These are phyloP conservation scores for Fraxinus velutina DNA, from an alignment of 305 asterid species.

Conservation along the genomic window DNA sequence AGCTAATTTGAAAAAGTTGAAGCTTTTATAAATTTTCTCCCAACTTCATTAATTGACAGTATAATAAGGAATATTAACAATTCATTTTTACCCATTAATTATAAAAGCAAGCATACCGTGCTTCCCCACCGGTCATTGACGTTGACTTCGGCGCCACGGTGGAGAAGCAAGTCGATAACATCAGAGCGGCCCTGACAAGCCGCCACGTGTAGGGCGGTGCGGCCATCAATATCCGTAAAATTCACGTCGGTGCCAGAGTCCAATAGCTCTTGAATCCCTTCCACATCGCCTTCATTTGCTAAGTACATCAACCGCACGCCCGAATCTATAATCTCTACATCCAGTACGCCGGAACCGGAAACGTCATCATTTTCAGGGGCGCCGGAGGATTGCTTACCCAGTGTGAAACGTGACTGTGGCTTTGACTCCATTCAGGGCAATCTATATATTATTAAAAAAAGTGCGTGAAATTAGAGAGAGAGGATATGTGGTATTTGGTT, in stretches of 20 bases:
- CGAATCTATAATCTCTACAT: conserved; percentile 40
- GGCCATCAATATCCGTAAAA: conserved; percentile 64
- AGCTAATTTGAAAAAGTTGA: neutral
- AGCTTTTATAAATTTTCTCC: neutral
- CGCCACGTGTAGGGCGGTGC: conserved; percentile 82
- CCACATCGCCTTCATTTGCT: conserved; percentile 74
- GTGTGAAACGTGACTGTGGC: conserved; percentile 50
- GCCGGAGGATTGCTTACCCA: conserved; percentile 66
- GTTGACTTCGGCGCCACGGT: conserved; percentile 55
- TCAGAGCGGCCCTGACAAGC: conserved; percentile 70
- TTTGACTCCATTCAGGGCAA: conserved; percentile 45
- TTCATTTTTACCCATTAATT: neutral
- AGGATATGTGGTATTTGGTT: neutral
- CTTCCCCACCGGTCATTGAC: conserved; percentile 82
- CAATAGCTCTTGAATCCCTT: conserved; percentile 68
- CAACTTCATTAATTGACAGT: neutral
- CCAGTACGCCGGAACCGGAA: conserved; percentile 27
- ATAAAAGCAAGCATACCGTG: conserved; percentile 48
- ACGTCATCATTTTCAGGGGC: conserved; percentile 34
- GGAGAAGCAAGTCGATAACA: conserved; percentile 59
- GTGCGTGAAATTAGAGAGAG: conserved; percentile 5
- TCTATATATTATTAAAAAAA: neutral
- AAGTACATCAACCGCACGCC: conserved; percentile 71
- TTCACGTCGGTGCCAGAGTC: conserved; percentile 54
- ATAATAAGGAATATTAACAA: neutral